Evolutionary conservation across 1,139 yeast species (phyloP), one percentile per base, ranked within the genome.

Genomic region (Pneumocystis murina): DNA sequence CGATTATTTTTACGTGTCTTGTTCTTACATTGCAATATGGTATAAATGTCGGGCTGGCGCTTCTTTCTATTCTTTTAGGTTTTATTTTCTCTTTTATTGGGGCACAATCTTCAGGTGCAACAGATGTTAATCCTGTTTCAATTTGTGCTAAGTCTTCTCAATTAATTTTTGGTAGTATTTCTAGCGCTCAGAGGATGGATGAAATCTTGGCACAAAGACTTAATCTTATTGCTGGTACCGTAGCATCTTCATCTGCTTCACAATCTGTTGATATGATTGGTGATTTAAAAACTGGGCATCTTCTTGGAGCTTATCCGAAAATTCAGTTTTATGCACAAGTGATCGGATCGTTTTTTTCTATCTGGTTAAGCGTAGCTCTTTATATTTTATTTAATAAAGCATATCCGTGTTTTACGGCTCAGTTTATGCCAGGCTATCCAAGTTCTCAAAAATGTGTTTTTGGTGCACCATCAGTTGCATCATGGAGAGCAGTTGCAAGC

Each of bases 181-280:
- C 65, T 2, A 62, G 63, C n/a, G 64, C 61, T 12, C 65, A 64
- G 28, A 35, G 39, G 58, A 10, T 64, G 35, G 63, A 64, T 33
- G 62, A 61, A 17, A 20, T 59, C 2, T 24, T 39, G 17, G 64
- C 65, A 7, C 60, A 62, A 24, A 54, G 60, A 10, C 61, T 64
- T 61, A 64, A 64, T 59, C 61, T 64, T 63, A 62, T 60, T 10
- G 64, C 64, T 3, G 65, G 65, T 17, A 60, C 63, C 38, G 64
- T 64, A 14, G 55, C 65, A 38, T 64, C 64, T 28, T 63, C 63
- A 12, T 62, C 65, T 5, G 65, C 65, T 20, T 48, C 65, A 3
- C 65, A 64, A 59, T 59, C 62, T n/a, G 65, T 64, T 16, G 65
- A 64, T 59, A 64, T 64, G 65, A 59, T 64, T 17, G 65, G 65